These are phyloP conservation scores for Trametes punicea DNA, from an alignment of 768 basidiomycete species.

Conservation along the genomic window DNA sequence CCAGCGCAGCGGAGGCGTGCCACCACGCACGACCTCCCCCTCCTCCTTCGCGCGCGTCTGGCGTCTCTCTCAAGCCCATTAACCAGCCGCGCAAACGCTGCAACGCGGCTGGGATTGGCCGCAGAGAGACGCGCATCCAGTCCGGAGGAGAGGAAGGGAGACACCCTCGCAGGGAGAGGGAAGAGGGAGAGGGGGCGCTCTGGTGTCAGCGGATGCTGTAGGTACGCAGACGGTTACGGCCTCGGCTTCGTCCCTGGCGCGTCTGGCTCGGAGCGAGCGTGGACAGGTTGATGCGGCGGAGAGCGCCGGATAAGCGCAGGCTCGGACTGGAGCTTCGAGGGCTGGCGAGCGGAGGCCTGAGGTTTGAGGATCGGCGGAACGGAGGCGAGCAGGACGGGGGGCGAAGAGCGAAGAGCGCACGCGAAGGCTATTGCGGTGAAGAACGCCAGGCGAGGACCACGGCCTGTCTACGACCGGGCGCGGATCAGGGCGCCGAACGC, in stretches of 20 bases:
- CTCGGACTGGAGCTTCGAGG: not conserved
- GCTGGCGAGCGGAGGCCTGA: not conserved
- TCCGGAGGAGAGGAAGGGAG: not conserved
- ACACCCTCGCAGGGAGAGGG: too few species aligned
- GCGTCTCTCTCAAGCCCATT: not conserved
- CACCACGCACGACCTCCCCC: too few species aligned
- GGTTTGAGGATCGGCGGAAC: not conserved
- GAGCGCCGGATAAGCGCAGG: not conserved
- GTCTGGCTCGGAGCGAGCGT: not conserved
- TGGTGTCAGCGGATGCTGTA: not conserved
- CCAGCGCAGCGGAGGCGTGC: too few species aligned
- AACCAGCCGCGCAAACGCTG: slow-evolving; percentile 1
- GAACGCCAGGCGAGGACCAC: not conserved
- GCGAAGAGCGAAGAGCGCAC: not conserved
- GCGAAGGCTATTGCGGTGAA: not conserved
- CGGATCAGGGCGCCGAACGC: not conserved
- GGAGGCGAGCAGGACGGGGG: not conserved
- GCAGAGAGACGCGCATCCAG: not conserved
- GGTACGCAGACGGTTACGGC: too few species aligned
- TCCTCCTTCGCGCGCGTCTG: too few species aligned
- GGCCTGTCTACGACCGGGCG: not conserved
- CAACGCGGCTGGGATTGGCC: not conserved
- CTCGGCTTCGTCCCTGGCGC: not conserved
- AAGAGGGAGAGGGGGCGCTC: not conserved
- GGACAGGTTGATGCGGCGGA: not conserved